These are phyloP conservation scores for Thuidium tamariscinum DNA, from an alignment of 225 moss, liverwort and hornwort species.

Conservation along the genomic window DNA sequence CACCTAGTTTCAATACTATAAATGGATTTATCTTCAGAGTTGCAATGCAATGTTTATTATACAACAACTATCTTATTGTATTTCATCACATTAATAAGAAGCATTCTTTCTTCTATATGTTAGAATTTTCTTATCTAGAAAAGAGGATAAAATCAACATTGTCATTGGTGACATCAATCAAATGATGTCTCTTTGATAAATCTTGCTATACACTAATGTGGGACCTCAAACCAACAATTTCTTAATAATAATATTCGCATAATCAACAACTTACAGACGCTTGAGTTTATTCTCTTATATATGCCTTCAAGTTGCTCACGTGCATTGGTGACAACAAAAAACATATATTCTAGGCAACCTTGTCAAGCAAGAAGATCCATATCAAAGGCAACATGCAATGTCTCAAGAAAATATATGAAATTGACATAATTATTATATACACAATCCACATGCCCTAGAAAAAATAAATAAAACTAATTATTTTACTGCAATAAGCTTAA, in stretches of 20 bases:
- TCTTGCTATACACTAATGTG: too few relatives aligned
- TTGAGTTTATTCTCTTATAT: not conserved
- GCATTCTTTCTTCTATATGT: not conserved
- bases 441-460: fast-evolving
- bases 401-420: not conserved
- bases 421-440: fast-evolving
- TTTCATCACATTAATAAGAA: not conserved
- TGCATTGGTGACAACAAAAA: not conserved
- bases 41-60: fast-evolving
- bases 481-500: not conserved
- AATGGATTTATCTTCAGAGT: not conserved
- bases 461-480: not conserved
- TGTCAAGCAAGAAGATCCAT: too few relatives aligned
- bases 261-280: not conserved
- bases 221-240: not conserved
- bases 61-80: not conserved
- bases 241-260: not conserved
- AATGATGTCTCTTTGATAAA: not conserved
- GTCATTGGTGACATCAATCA: not conserved
- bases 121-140: not conserved
- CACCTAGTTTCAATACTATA: not conserved
- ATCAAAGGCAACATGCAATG: not conserved
- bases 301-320: fast-evolving
- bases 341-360: too few relatives aligned
- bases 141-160: not conserved